Evolutionary conservation across 345 rosid genomes (phyloP).

Genomic region (Melaleuca alternifolia): DNA sequence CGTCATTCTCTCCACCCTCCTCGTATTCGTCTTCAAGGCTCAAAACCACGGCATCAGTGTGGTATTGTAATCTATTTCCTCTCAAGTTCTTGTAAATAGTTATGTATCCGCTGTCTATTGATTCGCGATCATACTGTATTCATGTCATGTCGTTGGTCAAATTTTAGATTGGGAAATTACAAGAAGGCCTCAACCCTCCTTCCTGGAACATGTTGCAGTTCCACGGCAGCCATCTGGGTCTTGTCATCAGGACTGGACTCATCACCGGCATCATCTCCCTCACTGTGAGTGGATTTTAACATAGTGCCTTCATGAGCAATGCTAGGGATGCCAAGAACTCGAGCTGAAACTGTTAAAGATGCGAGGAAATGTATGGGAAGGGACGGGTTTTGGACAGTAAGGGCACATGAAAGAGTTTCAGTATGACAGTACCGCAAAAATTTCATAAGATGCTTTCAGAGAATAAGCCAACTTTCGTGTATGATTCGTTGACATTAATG

Average conservation of each 20-base stretch:
- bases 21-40: conserved; percentile 69
- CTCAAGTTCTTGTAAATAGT: not conserved
- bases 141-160: not conserved
- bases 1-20: conserved; percentile 65
- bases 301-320: not conserved
- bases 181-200: conserved; percentile 87
- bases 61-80: conserved; percentile 12
- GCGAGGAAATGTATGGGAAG: not conserved
- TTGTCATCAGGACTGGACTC: conserved; percentile 67
- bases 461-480: not conserved
- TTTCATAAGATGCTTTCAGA: not conserved
- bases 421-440: not conserved
- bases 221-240: conserved; percentile 60
- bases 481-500: not conserved
- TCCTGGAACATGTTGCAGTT: conserved; percentile 86
- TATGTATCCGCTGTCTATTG: not conserved
- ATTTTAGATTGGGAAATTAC: conserved; percentile 68
- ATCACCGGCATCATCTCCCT: conserved; percentile 90
- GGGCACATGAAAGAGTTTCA: not conserved
- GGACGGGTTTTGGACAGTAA: not conserved
- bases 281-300: conserved; percentile 37
- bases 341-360: not conserved
- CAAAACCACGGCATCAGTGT: conserved; percentile 64
- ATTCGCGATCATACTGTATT: not conserved
- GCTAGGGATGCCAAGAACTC: not conserved